Percentiles rank a stretch among this genome's conserved stretches.
These are phyloP conservation scores for Penicillium sp. DNA, from an alignment of 2,329 filamentous ascomycete genomes.

Conservation along the genomic window DNA sequence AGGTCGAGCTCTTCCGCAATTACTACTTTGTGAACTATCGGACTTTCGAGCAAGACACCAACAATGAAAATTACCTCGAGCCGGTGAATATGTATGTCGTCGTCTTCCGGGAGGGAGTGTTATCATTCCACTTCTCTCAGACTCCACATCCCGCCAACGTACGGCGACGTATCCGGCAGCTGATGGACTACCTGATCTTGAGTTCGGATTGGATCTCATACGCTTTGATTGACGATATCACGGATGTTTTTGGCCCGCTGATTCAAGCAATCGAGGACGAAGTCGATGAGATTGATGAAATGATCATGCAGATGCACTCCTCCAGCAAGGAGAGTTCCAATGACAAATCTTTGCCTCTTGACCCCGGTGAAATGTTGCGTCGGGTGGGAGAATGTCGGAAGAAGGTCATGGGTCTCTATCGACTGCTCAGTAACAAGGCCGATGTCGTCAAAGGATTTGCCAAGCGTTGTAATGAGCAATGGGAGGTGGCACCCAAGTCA, in stretches of 20 bases:
- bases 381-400: conserved; percentile 91
- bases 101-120: conserved; percentile 89
- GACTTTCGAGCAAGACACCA: conserved; percentile 90
- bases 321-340: conserved; percentile 37
- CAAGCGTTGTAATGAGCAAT: conserved; percentile 95
- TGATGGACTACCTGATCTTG: conserved; percentile 87
- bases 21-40: conserved; percentile 99
- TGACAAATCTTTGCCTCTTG: conserved; percentile 40
- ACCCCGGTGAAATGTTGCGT: conserved; percentile 74
- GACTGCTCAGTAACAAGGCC: conserved; percentile 90
- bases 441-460: conserved; percentile 99
- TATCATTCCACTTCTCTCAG: conserved; percentile 96
- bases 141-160: conserved; percentile 96
- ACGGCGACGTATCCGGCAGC: conserved; percentile 81
- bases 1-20: conserved; percentile 92
- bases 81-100: conserved; percentile 97
- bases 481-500: conserved; percentile 88
- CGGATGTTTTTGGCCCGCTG: conserved; percentile 86
- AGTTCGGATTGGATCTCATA: conserved; percentile 98
- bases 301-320: conserved; percentile 75
- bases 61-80: conserved; percentile 83
- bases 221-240: conserved; percentile 96
- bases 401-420: conserved; percentile 93
- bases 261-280: conserved; percentile 93
- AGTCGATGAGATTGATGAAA: conserved; percentile 93